Percentiles rank a stretch among this genome's conserved stretches.
phyloP scores from a whole-genome alignment of 139 green algal species.

The Chlorella ohadii region DNA sequence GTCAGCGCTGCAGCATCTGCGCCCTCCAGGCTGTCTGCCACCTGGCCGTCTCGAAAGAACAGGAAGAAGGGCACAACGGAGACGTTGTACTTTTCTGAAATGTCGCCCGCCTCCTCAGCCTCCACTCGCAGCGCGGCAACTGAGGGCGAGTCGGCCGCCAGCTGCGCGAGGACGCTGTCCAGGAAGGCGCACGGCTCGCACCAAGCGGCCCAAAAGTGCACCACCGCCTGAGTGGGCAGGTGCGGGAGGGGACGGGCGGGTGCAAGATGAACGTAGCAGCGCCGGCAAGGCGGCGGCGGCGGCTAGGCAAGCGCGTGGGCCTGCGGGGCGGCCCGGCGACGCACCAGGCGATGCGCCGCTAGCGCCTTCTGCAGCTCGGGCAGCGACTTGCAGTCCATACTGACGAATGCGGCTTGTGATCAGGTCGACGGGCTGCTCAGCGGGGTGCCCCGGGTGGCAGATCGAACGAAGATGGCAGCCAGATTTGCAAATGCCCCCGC shows the following conservation, averaged over 20 bases:
- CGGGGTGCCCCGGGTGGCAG: too few relatives aligned
- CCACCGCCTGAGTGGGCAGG: slow-evolving; percentile 53
- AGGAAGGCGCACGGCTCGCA: slow-evolving; percentile 86
- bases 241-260: background rate
- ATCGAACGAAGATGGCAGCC: too few relatives aligned
- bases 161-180: slow-evolving; percentile 65
- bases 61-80: slow-evolving; percentile 82
- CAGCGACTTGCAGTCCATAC: slow-evolving; percentile 10
- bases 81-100: slow-evolving; percentile 75
- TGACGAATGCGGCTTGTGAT: background rate
- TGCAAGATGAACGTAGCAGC: background rate
- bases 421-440: background rate
- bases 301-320: background rate
- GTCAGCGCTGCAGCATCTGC: slow-evolving; percentile 74
- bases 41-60: slow-evolving; percentile 60
- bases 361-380: slow-evolving; percentile 19
- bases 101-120: slow-evolving; percentile 81
- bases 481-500: too few relatives aligned
- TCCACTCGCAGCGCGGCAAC: slow-evolving; percentile 69
- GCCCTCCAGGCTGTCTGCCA: slow-evolving; percentile 81
- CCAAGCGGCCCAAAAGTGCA: slow-evolving; percentile 87
- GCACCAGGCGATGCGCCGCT: background rate
- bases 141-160: slow-evolving; percentile 57
- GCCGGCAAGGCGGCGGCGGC: background rate
- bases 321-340: background rate